phyloP scores from a whole-genome alignment of 2,329 filamentous ascomycete species.

The Penicillium sp. region DNA sequence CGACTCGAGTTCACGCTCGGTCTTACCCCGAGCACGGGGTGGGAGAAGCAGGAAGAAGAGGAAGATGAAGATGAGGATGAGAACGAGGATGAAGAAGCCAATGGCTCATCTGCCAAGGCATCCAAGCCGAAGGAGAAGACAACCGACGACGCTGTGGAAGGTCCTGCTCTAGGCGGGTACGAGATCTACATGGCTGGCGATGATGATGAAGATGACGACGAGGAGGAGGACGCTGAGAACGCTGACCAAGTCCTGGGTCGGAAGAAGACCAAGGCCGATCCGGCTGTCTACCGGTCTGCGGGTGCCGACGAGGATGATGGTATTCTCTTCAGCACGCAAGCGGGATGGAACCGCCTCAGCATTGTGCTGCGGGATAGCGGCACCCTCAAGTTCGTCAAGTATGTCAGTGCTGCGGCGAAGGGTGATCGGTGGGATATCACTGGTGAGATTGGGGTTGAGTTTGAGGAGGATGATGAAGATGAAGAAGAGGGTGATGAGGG shows the following conservation, averaged over 20 bases:
- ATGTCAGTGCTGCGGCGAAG: slow-evolving; percentile 76
- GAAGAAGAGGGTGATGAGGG: slow-evolving; percentile 40
- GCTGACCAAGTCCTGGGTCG: slow-evolving; percentile 34
- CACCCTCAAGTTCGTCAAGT: slow-evolving; percentile 92
- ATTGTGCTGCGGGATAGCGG: slow-evolving; percentile 86
- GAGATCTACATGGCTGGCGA: slow-evolving; percentile 87
- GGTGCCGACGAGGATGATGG: slow-evolving; percentile 69
- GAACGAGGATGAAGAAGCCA: slow-evolving; percentile 38
- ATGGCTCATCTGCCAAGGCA: slow-evolving; percentile 20
- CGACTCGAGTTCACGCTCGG: slow-evolving; percentile 84
- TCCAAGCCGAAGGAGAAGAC: slow-evolving; percentile 39
- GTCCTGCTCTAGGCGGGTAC: slow-evolving; percentile 50
- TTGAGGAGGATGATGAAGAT: slow-evolving; percentile 52
- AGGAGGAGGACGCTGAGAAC: slow-evolving; percentile 34
- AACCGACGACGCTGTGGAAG: slow-evolving; percentile 30
- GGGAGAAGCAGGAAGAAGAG: slow-evolving; percentile 70
- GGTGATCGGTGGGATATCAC: slow-evolving; percentile 93
- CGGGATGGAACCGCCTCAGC: slow-evolving; percentile 85
- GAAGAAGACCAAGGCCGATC: slow-evolving; percentile 56
- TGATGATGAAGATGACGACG: slow-evolving; percentile 66
- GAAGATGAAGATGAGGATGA: slow-evolving; percentile 47
- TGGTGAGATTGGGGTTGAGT: slow-evolving; percentile 71
- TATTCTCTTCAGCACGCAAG: slow-evolving; percentile 67
- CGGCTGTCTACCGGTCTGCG: slow-evolving; percentile 80
- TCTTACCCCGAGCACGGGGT: slow-evolving; percentile 80